Evolutionary conservation across 176 grass and related monocot genomes (phyloP).

Genomic region (Oryza glaberrima): DNA sequence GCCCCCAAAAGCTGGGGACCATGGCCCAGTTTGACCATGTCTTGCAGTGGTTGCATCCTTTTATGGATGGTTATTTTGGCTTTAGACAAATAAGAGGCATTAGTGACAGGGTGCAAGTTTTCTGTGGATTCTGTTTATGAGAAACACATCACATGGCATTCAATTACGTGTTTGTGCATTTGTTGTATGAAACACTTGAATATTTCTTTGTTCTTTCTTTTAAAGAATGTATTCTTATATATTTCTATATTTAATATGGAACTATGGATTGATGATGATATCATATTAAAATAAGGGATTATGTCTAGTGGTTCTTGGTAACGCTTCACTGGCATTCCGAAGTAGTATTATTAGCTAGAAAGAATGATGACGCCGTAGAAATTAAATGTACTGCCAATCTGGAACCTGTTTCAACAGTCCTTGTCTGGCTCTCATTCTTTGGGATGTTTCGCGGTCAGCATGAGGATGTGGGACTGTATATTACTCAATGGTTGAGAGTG

Average conservation of each 20-base stretch:
- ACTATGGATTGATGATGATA: background rate
- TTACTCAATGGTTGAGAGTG: background rate
- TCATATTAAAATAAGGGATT: background rate
- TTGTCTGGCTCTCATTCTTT: too few relatives aligned
- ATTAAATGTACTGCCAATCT: background rate
- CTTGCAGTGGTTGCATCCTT: background rate
- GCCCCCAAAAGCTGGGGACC: background rate
- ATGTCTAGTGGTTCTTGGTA: background rate
- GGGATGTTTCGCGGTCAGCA: too few relatives aligned
- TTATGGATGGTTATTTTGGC: background rate
- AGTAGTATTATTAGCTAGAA: slow-evolving; percentile 14
- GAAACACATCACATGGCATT: background rate
- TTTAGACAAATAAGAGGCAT: background rate
- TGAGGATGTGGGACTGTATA: too few relatives aligned
- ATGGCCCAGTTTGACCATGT: background rate
- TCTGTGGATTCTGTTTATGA: background rate
- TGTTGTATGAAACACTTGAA: background rate
- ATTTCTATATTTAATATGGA: too few relatives aligned
- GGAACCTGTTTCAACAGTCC: slow-evolving; percentile 14
- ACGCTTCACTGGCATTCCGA: background rate
- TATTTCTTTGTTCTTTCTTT: too few relatives aligned
- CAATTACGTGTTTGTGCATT: background rate
- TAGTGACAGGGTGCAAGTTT: background rate
- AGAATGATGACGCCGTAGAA: slow-evolving; percentile 9
- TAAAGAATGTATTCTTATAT: too few relatives aligned